Base-by-base conservation (phyloP, 768 basidiomycete genomes). In the Mrakia frigida region DNA sequence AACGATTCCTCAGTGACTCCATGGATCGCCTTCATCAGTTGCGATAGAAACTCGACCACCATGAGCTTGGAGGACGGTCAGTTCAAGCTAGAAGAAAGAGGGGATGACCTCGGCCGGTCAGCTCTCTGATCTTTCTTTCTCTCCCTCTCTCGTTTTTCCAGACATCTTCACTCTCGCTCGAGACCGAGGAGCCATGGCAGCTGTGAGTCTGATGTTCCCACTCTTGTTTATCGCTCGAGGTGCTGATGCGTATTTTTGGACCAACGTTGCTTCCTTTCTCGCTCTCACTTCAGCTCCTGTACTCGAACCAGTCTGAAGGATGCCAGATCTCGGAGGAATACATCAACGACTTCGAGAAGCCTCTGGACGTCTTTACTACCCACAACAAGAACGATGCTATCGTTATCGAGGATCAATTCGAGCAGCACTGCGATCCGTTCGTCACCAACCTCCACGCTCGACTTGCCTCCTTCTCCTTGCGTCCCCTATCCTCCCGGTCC, bases 21-120 rank as follows among this genome's bases (percentile, higher is more conserved):
- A 5, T 97, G 94, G 93, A 91, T 97, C 80, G 94, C 94, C 18
- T 86, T 94, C 79, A 87, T 97, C 69, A 87, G 89, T 9, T 76
- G 75, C 28, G 75, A 76, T 21, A 31, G n/a, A 28, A 67, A 82
- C 21, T 65, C 73, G 39, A 78, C 50, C 67, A 46, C 31, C 65
- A 43, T 69, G 37, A 75, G 79, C 18, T 69, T 79, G 23, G 85
- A 87, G 3, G 82, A 85, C 68, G 94, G 70, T 71, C 23, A 71
- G 70, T 46, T 50, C 33, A 50, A 5, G 65, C 39, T 11, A 33
- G 61, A 63, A 63, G 35, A 35, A 25, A 68, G 65, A 18, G 39
- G 35, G 25, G 25, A 25, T 39, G 35, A 0, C 6, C 18, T 41
- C 65, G 35, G 35, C 43, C 25, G n/a, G 16, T 46, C 41, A 21